Evolutionary conservation across 2,329 filamentous ascomycete species (phyloP).

Genomic region (Penicillium nordicum): DNA sequence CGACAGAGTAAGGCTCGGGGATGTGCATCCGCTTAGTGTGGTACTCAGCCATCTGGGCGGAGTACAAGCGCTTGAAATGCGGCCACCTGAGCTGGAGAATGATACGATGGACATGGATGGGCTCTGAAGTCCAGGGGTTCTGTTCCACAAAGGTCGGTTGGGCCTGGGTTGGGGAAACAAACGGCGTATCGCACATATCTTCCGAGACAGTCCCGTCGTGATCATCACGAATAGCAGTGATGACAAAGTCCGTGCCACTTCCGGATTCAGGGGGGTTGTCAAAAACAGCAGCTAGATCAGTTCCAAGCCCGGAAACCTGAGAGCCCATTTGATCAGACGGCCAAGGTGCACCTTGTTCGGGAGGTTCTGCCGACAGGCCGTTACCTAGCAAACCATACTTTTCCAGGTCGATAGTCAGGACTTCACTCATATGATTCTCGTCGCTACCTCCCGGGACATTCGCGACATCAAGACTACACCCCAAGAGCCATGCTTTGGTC

Average conservation of each 20-base stretch:
- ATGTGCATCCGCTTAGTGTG: slow-evolving; percentile 98
- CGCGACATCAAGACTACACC: slow-evolving; percentile 72
- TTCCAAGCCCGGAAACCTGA: slow-evolving; percentile 65
- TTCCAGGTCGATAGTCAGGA: slow-evolving; percentile 88
- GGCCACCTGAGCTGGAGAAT: slow-evolving; percentile 95
- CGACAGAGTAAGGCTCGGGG: slow-evolving; percentile 89
- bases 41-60: slow-evolving; percentile 93
- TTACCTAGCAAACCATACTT: slow-evolving; percentile 89
- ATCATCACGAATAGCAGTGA: slow-evolving; percentile 81
- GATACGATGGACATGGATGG: slow-evolving; percentile 92
- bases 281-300: slow-evolving; percentile 82
- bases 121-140: slow-evolving; percentile 60
- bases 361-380: slow-evolving; percentile 58
- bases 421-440: slow-evolving; percentile 90
- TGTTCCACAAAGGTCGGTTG: slow-evolving; percentile 35
- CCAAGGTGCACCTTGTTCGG: slow-evolving; percentile 46
- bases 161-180: slow-evolving; percentile 26
- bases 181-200: slow-evolving; percentile 46
- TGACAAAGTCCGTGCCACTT: slow-evolving; percentile 83
- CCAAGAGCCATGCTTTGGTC: slow-evolving; percentile 95
- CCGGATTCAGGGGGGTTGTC: slow-evolving; percentile 79
- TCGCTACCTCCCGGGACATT: slow-evolving; percentile 67
- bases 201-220: slow-evolving; percentile 45
- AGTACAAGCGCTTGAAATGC: slow-evolving; percentile 88
- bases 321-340: slow-evolving; percentile 54